Base-by-base conservation (phyloP, 1,139 yeast species). In the Hemisphaericaspora lyxosophila region DNA sequence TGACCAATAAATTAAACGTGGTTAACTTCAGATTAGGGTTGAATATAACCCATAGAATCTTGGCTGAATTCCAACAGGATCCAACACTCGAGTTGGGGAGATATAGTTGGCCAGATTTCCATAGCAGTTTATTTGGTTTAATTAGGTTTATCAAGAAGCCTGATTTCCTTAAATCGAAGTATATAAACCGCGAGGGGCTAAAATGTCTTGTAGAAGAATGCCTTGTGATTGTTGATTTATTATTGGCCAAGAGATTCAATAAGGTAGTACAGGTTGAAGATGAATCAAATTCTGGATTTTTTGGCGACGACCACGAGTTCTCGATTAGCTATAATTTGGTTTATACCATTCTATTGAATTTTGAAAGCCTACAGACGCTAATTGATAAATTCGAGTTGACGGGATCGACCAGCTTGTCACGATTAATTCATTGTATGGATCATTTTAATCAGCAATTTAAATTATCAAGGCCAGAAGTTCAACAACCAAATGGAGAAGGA, bases 1-100 rank as follows among this genome's bases (percentile, higher is more conserved):
- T 70, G 37, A 66, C 70, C 28, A 66, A 62, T 38, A 62, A 54
- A 31, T 43, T 71, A 24, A 60, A 63, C 44, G 40, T 62, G 4
- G 56, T 53, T 11, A 64, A 62, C 42, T 64, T 54, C 42, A 57
- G 55, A 34, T 41, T 66, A 35, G 59, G 59, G 2, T 40, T 55
- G 18, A 51, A 51, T n/a, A 48, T 61, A 16, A 31, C 56, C 7
- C 55, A 54, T 40, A 64, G 60, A 40, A 47, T 62, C 3, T 33
- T 51, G 26, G 26, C 36, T 5, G 23, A 36, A 13, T 40, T 48
- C 16, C 32, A 33, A 18, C 26, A 38, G 13, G 42, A 40, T 26
- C 31, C 36, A 2, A 31, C 23, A n/a, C 18, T 43, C 7, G 46
- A 39, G 7, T 31, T 49, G 19, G 45, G 43, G 3, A 42, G 38